A percentile compares a stretch with the other conserved stretches of the same genome.
Conservation (phyloP, 768 basidiomycete genomes). For the Gymnopilus dilepis region DNA sequence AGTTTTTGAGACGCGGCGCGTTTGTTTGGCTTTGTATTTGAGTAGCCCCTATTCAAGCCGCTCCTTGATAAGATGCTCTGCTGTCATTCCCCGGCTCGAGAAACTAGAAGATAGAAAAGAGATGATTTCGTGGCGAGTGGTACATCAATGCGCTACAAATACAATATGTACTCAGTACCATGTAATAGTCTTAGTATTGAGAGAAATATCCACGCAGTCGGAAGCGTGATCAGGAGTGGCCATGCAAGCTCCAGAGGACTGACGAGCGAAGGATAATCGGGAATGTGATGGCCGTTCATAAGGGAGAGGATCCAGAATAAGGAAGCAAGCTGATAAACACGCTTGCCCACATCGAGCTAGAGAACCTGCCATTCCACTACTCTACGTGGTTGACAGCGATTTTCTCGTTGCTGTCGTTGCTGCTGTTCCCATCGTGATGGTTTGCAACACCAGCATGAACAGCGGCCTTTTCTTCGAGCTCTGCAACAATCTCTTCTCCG, state of each 20-base stretch:
- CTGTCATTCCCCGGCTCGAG: too few relatives aligned
- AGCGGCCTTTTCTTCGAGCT: conserved; percentile 35
- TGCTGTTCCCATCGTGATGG: conserved; percentile 13
- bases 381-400: conserved; percentile 19
- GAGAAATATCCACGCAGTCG: background rate
- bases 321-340: background rate
- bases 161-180: conserved; percentile 4
- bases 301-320: background rate
- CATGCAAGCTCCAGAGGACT: background rate
- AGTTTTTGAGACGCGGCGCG: background rate
- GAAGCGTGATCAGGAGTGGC: background rate
- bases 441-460: conserved; percentile 27
- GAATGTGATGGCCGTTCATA: background rate
- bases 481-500: conserved; percentile 51
- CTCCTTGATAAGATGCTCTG: too few relatives aligned
- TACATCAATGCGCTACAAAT: background rate
- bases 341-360: too few relatives aligned
- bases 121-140: background rate
- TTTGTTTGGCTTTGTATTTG: too few relatives aligned
- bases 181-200: background rate
- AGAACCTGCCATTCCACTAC: background rate
- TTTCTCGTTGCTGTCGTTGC: conserved; percentile 24
- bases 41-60: too few relatives aligned
- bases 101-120: background rate
- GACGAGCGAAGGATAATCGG: background rate